Evolutionary conservation across 2,329 filamentous ascomycete species (phyloP), one percentile per base, ranked within the genome.

Genomic region (Penicillium sp.): DNA sequence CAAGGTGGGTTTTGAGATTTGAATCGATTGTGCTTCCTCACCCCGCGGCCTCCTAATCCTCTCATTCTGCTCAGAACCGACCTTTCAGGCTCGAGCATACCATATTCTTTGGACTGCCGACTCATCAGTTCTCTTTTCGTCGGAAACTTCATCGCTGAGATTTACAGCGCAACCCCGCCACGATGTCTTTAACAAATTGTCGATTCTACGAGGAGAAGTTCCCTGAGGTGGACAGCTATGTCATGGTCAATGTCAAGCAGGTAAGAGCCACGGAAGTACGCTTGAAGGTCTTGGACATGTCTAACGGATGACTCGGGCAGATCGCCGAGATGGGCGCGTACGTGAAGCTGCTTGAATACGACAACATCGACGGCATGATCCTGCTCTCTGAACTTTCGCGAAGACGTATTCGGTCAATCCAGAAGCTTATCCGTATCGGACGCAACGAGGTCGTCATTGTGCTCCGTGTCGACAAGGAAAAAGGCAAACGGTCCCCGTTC

Each of bases 301-400:
- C 44, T 50, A 45, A 53, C 20, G 20, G 42, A 40, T 52, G 40
- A 18, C 52, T 41, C 44, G 33, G 44, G 12, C 57, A 93, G 88
- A 98, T 98, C 71, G 93, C 93, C 73, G 95, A 98, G 76, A 98
- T 98, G 95, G 93, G 93, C 73, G 93, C 95, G 66, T 98, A 98
- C 73, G 95, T 98, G 69, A 98, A 98, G 78, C 86, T 98, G 49
- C 86, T 98, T 64, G 93, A 98, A 78, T 98, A 98, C 77, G 93
- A 98, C 76, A 96, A 97, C 78, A 98, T 98, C 67, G 95, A 98
- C 72, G 93, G 93, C 83, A 98, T 98, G 95, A 98, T 98, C 67
- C 79, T 98, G 61, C 89, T 98, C 60, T 95, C 89, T 66, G 93
- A 98, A 76, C 83, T 98, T 58, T 98, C 95, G 52, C 85, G 93